A percentile compares a stretch with the other conserved stretches of the same genome.
These are phyloP conservation scores for Fusarium piperis DNA, from an alignment of 2,329 filamentous ascomycete species.

Conservation along the genomic window DNA sequence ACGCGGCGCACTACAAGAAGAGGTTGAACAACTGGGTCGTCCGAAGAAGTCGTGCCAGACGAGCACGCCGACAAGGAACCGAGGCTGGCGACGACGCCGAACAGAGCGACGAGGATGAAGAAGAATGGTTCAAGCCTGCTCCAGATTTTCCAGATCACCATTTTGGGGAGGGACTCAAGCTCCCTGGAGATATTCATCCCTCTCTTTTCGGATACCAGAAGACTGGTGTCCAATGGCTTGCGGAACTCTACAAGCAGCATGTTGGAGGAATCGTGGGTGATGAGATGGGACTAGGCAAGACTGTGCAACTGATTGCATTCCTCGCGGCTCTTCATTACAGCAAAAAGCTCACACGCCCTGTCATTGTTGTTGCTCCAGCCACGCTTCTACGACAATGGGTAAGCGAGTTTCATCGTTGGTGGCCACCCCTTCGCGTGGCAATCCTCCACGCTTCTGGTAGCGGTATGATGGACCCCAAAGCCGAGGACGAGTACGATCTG, in stretches of 20 bases:
- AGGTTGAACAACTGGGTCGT: constrained; percentile 81
- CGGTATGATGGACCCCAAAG: constrained; percentile 89
- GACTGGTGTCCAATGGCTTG: constrained; percentile 95
- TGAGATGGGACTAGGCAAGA: constrained; percentile 99
- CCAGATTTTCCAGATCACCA: constrained; percentile 81
- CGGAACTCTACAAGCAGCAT: constrained; percentile 87
- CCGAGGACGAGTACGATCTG: constrained; percentile 63
- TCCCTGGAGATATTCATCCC: constrained; percentile 93
- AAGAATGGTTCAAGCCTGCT: constrained; percentile 86
- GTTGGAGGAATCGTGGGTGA: constrained; percentile 96
- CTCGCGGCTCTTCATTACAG: constrained; percentile 93
- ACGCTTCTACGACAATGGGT: constrained; percentile 98
- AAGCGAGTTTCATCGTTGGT: constrained; percentile 98
- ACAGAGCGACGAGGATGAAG: constrained; percentile 56
- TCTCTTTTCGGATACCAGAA: constrained; percentile 97
- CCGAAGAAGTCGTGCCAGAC: constrained; percentile 53
- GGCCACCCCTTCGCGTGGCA: constrained; percentile 96
- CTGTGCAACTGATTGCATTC: constrained; percentile 77
- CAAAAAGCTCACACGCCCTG: constrained; percentile 81
- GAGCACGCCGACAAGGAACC: constrained; percentile 51
- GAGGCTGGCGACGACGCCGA: constrained; percentile 48
- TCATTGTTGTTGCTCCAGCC: constrained; percentile 91
- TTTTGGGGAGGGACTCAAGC: constrained; percentile 78
- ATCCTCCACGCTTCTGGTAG: constrained; percentile 96
- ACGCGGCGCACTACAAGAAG: constrained; percentile 81